Percentiles rank a stretch among this genome's conserved stretches.
These are phyloP conservation scores for Aspergillus fijiensis DNA, from an alignment of 2,329 filamentous ascomycete genomes.

Conservation along the genomic window DNA sequence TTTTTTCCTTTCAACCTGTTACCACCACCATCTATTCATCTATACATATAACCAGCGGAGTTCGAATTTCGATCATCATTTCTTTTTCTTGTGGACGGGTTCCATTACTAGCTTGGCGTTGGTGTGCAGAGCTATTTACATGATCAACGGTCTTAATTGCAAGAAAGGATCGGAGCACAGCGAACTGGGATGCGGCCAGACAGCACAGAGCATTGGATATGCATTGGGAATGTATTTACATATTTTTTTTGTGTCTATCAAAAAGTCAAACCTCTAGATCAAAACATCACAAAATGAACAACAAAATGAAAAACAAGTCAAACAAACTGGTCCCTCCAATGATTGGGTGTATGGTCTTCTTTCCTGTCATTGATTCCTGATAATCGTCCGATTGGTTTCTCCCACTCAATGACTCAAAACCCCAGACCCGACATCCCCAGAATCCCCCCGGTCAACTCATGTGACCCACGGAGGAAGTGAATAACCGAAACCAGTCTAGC, in stretches of 20 bases:
- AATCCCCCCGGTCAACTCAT: no score
- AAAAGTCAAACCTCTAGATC: neutral
- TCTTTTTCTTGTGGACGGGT: neutral
- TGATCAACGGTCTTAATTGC: neutral
- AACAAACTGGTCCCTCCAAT: neutral
- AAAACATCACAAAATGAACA: neutral
- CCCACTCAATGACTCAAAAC: no score
- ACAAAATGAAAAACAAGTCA: neutral
- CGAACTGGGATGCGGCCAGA: neutral
- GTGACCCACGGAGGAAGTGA: no score
- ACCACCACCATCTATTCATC: slow-evolving; percentile 1
- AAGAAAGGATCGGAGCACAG: neutral
- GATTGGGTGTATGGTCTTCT: no score
- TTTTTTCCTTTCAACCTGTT: neutral
- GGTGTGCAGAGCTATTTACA: neutral
- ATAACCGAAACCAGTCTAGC: no score
- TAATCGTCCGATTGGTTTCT: neutral
- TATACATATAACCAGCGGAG: slow-evolving; percentile 5
- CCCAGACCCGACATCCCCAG: no score
- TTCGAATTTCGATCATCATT: neutral
- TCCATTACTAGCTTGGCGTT: slow-evolving; percentile 4
- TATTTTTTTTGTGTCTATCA: neutral
- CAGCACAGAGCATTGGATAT: neutral
- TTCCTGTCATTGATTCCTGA: neutral
- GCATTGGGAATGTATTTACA: neutral